Evolutionary conservation across 1,284 basidiomycete genomes (phyloP).

Genomic region (Abortiporus biennis): DNA sequence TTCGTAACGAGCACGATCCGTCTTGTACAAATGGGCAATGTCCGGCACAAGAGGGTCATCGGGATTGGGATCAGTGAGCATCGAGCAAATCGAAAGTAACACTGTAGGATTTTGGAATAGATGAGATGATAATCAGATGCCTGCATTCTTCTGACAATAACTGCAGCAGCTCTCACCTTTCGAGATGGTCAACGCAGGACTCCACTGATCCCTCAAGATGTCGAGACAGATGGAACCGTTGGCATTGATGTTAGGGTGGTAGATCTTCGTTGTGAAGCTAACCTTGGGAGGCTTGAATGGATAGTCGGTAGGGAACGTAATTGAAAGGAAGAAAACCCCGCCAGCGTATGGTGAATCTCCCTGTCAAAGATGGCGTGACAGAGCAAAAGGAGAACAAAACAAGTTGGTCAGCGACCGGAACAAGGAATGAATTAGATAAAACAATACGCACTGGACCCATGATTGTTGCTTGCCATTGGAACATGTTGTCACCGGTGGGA

Average conservation of each 20-base stretch:
- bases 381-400: conserved; percentile 4
- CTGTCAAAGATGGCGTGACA: conserved; percentile 31
- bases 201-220: conserved; percentile 97
- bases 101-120: conserved; percentile 39
- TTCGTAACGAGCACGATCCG: conserved; percentile 89
- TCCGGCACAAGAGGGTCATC: conserved; percentile 87
- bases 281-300: conserved; percentile 99
- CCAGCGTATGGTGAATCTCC: conserved; percentile 94
- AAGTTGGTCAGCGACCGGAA: no score
- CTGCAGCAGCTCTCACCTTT: conserved; percentile 64
- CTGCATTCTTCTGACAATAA: background rate
- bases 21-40: conserved; percentile 92
- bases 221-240: conserved; percentile 99
- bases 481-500: conserved; percentile 94
- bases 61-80: conserved; percentile 96
- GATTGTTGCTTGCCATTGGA: conserved; percentile 97
- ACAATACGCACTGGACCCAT: conserved; percentile 87
- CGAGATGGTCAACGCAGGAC: conserved; percentile 96
- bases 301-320: conserved; percentile 92
- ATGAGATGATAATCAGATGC: background rate
- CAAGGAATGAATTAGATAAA: conserved; percentile 13
- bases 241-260: conserved; percentile 96
- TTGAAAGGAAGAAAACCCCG: conserved; percentile 95
- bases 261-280: conserved; percentile 97
- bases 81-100: conserved; percentile 91